Conservation (phyloP, 2,329 filamentous ascomycete genomes). For the Ceratocystis alfenasii region DNA sequence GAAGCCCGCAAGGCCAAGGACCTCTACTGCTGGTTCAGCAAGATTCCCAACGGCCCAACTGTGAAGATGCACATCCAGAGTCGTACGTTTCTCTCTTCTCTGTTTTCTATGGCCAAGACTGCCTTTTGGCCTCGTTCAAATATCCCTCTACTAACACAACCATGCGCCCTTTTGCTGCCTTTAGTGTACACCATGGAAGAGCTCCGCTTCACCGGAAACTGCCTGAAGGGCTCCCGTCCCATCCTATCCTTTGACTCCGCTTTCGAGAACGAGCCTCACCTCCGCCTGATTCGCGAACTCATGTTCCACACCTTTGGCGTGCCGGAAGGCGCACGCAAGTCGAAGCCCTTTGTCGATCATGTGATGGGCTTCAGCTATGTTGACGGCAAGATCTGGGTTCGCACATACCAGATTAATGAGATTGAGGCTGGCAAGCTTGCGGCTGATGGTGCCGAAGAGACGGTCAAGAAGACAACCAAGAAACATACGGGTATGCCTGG, state of each 20-base stretch:
- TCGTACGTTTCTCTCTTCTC: slow-evolving; percentile 33
- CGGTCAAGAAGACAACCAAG: slow-evolving; percentile 29
- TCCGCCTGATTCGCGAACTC: slow-evolving; percentile 76
- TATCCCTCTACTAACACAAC: background rate
- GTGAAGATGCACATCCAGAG: slow-evolving; percentile 67
- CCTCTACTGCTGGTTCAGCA: slow-evolving; percentile 86
- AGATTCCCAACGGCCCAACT: slow-evolving; percentile 60
- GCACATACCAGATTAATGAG: slow-evolving; percentile 87
- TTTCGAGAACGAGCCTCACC: slow-evolving; percentile 72
- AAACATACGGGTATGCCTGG: slow-evolving; percentile 30
- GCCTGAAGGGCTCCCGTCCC: slow-evolving; percentile 81
- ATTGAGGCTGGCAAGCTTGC: slow-evolving; percentile 43
- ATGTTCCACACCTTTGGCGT: slow-evolving; percentile 87
- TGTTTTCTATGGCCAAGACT: background rate
- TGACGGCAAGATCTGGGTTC: slow-evolving; percentile 90
- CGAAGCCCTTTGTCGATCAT: slow-evolving; percentile 92
- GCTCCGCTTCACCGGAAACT: slow-evolving; percentile 92
- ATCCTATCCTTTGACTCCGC: slow-evolving; percentile 81
- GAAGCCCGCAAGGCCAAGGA: slow-evolving; percentile 91
- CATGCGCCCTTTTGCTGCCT: background rate
- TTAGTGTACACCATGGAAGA: slow-evolving; percentile 91
- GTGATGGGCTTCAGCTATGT: slow-evolving; percentile 85
- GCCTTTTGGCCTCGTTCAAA: background rate
- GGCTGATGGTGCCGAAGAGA: slow-evolving; percentile 33
- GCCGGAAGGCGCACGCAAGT: slow-evolving; percentile 72